Evolutionary conservation across 495 filamentous ascomycete genomes (phyloP).

Genomic region (Lasiosphaeriaceae sp.): DNA sequence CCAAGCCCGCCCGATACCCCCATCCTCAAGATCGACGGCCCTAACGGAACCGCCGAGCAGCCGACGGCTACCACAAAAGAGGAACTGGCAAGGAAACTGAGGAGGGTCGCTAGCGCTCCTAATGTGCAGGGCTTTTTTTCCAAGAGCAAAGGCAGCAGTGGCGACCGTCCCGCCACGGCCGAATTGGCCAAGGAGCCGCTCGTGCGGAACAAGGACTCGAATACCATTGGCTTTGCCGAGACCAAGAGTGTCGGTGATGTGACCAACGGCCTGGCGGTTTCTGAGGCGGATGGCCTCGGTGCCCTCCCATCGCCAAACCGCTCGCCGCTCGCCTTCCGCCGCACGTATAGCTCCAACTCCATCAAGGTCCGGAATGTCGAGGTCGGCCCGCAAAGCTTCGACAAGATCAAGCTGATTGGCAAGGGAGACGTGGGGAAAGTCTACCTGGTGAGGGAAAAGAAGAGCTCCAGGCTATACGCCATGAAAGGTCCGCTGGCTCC

Average conservation of each 20-base stretch:
- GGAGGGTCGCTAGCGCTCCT: slow-evolving; percentile 90
- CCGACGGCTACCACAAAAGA: slow-evolving; percentile 80
- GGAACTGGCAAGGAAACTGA: slow-evolving; percentile 85
- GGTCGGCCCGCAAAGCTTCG: slow-evolving; percentile 91
- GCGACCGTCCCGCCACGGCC: slow-evolving; percentile 72
- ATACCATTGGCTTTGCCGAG: slow-evolving; percentile 52
- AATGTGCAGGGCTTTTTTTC: slow-evolving; percentile 93
- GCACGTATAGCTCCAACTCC: slow-evolving; percentile 98
- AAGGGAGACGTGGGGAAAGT: slow-evolving; percentile 99
- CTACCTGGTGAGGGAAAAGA: slow-evolving; percentile 96
- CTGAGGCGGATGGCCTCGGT: slow-evolving; percentile 26
- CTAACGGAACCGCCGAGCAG: slow-evolving; percentile 57
- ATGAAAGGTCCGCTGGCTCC: slow-evolving; percentile 76
- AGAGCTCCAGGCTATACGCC: slow-evolving; percentile 88
- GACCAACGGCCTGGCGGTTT: slow-evolving; percentile 14
- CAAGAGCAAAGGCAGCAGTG: slow-evolving; percentile 53
- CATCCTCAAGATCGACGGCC: slow-evolving; percentile 64
- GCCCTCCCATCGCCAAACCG: slow-evolving; percentile 44
- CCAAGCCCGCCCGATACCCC: slow-evolving; percentile 95
- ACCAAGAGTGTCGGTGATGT: slow-evolving; percentile 29
- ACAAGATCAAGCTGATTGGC: slow-evolving; percentile 98
- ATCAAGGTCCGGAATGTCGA: slow-evolving; percentile 98
- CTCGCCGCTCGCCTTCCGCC: slow-evolving; percentile 68
- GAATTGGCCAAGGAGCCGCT: slow-evolving; percentile 76
- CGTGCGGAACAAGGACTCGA: slow-evolving; percentile 51